Base-by-base conservation (phyloP, 148 eudicot genomes). In the Fagopyrum homotropicum region DNA sequence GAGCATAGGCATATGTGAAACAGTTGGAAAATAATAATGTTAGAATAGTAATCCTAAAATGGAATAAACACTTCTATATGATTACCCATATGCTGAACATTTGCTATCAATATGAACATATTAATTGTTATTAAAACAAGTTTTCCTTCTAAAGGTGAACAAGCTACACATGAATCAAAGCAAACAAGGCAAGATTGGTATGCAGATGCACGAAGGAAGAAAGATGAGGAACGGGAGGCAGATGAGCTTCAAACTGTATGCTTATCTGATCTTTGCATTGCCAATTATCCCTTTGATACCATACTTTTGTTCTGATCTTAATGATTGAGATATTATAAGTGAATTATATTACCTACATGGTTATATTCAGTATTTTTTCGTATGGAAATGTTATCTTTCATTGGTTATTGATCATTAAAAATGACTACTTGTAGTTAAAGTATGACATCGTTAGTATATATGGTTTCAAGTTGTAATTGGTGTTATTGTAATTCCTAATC, bases 191-290 rank as follows among this genome's bases (percentile, higher is more conserved):
- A 90, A 84, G 97, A 90, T 81, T 89, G 83, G 64, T 95, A 95
- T 85, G 87, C 92, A 51, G 97, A 92, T 81, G 83, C 85, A 84
- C 81, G 98, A 61, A 85, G 96, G 86, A 89, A 80, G 82, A 95
- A 90, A 81, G 98, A 95, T 74, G 97, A 95, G 83, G 98, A 92
- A 79, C 96, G 83, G 56, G 98, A 92, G 83, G 98, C 92, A 57
- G 83, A 80, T 75, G 98, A 92, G 76, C 88, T 84, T 51, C 88
- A 69, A 76, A 81, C 89, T 89, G 98, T 94, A 81, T 61, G 87
- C 83, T 81, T 29, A 64, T 73, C 11, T 64, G 6, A 45, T 71
- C 73, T 68, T 1, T 7, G 15, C 17, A 35, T 52, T 2, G 2
- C 12, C 2, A 54, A 40, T 10, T 63, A n/a, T 71, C 22, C 60